phyloP scores from a whole-genome alignment of 2,329 filamentous ascomycete species.

The Colletotrichum incanum region DNA sequence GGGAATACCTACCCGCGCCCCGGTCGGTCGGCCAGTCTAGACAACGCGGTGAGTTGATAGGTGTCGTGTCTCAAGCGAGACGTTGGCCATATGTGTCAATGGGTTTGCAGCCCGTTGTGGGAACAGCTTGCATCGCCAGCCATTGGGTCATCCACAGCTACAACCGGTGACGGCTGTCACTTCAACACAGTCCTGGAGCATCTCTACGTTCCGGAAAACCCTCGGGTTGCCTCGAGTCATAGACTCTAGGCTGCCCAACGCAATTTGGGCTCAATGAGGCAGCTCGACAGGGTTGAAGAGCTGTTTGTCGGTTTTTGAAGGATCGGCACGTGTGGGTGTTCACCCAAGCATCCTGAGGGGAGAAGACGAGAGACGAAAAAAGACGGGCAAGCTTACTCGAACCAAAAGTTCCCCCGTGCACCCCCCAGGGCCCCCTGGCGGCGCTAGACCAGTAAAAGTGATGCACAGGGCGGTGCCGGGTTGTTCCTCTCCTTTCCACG shows the following conservation, averaged over 20 bases:
- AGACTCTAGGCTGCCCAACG: conserved; percentile 19
- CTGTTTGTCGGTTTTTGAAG: conserved; percentile 1
- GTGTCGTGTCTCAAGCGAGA: conserved; percentile 5
- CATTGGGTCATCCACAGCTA: not conserved
- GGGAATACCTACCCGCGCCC: conserved; percentile 37
- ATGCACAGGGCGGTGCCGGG: conserved; percentile 38
- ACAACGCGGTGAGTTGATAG: conserved; percentile 19
- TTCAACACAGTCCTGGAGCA: not conserved
- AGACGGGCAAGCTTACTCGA: conserved; percentile 16
- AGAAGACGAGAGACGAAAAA: conserved; percentile 26
- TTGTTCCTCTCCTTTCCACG: conserved; percentile 36
- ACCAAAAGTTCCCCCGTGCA: conserved; percentile 32
- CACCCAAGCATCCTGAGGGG: conserved; percentile 5
- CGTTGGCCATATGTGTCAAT: not conserved
- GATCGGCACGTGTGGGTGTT: conserved; percentile 12
- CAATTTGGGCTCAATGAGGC: conserved; percentile 31
- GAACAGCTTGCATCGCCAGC: not conserved
- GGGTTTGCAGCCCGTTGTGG: not conserved
- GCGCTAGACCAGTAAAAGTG: conserved; percentile 35
- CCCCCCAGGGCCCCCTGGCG: not conserved
- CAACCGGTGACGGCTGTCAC: conserved; percentile 11
- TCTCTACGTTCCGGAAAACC: not conserved
- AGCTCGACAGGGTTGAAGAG: conserved; percentile 29
- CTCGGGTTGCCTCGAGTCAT: conserved; percentile 32
- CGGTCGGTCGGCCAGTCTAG: conserved; percentile 32